Evolutionary conservation across 768 basidiomycete genomes (phyloP), one percentile per base, ranked within the genome.

Genomic region (Tremella yokohamensis): DNA sequence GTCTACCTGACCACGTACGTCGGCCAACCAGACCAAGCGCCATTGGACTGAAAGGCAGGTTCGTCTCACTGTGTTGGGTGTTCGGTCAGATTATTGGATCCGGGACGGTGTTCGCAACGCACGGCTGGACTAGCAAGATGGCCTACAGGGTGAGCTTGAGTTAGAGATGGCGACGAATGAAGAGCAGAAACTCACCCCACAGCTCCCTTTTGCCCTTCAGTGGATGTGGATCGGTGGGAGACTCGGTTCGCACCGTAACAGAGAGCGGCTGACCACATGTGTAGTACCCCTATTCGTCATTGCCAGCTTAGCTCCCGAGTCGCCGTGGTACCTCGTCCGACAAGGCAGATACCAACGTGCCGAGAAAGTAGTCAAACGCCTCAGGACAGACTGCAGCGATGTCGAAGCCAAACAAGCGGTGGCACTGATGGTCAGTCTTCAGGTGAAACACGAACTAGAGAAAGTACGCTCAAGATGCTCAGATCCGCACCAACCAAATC

Each of bases 41-140:
- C 29, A 34, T 11, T 6, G 29, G n/a, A n/a, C 29, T 34, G 11
- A 34, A 11, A 34, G 4, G 29, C 29, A 34, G 29, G 6, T 56
- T 16, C 29, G 66, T 73, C 57, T 70, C 70, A 52, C 59, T 67
- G 2, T 70, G 69, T 48, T 73, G 72, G 72, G 72, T 68, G 8
- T 58, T 74, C 20, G 72, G 72, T 12, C 72, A 74, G 40, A 54
- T 72, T 45, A 60, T 68, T 38, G 66, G 51, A n/a, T 54, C 66
- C 12, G 66, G 66, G 37, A 61, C 64, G 13, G 53, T 68, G 12
- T 47, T 50, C 11, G 29, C 22, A 15, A 49, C 54, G 12, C 42
- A 45, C 8, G n/a, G n/a, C 45, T 56, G 56, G 38, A 52, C 49
- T 6, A 49, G 54, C 12, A 38, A 51, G 16, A 56, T 54, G 60